Evolutionary conservation across 1,284 basidiomycete species (phyloP).

Genomic region (Pseudozyma sp.): DNA sequence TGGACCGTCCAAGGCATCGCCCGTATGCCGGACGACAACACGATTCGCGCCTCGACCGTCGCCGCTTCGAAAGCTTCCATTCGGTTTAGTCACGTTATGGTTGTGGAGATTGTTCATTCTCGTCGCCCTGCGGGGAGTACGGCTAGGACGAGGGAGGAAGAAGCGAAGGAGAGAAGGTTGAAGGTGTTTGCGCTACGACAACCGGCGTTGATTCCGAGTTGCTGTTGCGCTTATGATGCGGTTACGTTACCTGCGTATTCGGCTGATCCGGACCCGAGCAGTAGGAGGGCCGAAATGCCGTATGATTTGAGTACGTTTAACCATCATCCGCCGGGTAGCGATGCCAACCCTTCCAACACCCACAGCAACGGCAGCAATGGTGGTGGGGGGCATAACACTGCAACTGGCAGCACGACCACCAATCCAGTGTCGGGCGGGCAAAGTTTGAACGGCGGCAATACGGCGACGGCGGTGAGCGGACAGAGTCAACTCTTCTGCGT

Average conservation of each 20-base stretch:
- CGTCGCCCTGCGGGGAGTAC: slow-evolving; percentile 36
- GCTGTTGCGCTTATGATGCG: slow-evolving; percentile 68
- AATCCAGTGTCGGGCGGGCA: not conserved
- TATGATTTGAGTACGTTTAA: slow-evolving; percentile 47
- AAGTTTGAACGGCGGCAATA: slow-evolving; percentile 36
- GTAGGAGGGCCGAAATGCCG: slow-evolving; percentile 49
- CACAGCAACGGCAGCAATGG: too few relatives aligned
- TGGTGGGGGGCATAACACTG: slow-evolving; percentile 12
- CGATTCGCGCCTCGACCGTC: slow-evolving; percentile 62
- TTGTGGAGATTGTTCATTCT: slow-evolving; percentile 67
- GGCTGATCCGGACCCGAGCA: slow-evolving; percentile 35
- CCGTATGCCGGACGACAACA: slow-evolving; percentile 67
- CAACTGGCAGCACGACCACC: not conserved
- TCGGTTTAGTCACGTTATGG: slow-evolving; percentile 63
- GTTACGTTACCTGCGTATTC: slow-evolving; percentile 65
- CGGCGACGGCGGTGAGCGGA: slow-evolving; percentile 51
- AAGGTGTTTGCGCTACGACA: slow-evolving; percentile 68
- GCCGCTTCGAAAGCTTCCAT: slow-evolving; percentile 58
- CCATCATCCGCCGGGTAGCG: slow-evolving; percentile 20
- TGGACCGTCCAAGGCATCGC: slow-evolving; percentile 68
- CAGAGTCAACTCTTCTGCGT: slow-evolving; percentile 65
- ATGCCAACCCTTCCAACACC: too few relatives aligned
- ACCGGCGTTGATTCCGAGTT: slow-evolving; percentile 61
- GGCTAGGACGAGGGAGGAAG: slow-evolving; percentile 34
- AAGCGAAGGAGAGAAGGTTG: slow-evolving; percentile 52